Evolutionary conservation across 306 rosid species (phyloP).

Genomic region (Vigna angularis): DNA sequence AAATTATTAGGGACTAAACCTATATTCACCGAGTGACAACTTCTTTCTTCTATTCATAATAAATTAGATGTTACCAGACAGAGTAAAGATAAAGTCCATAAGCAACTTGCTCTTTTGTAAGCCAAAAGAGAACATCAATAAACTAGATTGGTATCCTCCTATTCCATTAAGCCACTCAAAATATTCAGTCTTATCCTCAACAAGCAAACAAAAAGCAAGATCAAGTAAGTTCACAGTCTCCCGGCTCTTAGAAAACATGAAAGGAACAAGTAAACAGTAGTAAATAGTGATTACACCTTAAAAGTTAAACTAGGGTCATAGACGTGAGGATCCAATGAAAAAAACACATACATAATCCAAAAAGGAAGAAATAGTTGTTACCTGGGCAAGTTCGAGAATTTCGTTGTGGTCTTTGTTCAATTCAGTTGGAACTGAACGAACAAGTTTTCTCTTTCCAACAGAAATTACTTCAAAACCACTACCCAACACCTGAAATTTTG

Average conservation of each 20-base stretch:
- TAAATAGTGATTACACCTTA: background rate
- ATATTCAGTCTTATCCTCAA: no score
- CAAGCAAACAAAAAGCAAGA: background rate
- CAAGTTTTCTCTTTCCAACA: slow-evolving; percentile 92
- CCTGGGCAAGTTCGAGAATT: slow-evolving; percentile 99
- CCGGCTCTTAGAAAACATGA: background rate
- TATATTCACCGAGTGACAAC: no score
- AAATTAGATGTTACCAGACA: no score
- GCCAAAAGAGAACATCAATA: no score
- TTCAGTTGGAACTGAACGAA: slow-evolving; percentile 98
- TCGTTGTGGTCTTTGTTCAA: slow-evolving; percentile 97
- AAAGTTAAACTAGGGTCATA: background rate
- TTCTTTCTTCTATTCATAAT: no score
- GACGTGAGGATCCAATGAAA: background rate
- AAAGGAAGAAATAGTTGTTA: slow-evolving; percentile 38
- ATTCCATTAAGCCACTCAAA: no score
- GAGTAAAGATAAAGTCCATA: no score
- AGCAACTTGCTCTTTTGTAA: no score
- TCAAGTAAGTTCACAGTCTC: background rate
- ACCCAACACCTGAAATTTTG: slow-evolving; percentile 77
- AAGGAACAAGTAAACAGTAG: background rate
- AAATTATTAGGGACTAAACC: no score
- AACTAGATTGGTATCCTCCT: no score
- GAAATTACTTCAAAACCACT: slow-evolving; percentile 95
- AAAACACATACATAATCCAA: background rate